Evolutionary conservation across 352 stramenopile species (phyloP).

Genomic region (Globisporangium splendens): DNA sequence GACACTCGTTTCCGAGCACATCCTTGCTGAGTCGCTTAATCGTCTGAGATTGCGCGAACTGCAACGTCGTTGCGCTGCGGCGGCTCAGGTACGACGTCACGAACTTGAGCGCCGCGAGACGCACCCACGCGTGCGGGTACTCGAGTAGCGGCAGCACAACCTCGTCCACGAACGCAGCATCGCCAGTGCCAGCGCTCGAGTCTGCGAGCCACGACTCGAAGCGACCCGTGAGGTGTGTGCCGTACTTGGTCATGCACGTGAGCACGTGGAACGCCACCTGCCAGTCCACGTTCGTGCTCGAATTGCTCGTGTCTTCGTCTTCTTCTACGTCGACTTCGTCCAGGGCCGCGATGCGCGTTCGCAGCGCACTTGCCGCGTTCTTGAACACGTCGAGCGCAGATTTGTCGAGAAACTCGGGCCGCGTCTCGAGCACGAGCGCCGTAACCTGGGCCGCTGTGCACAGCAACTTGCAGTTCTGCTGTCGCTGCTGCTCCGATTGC

Average conservation of each 20-base stretch:
- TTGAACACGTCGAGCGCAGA: slow-evolving; percentile 41
- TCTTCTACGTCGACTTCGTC: slow-evolving; percentile 23
- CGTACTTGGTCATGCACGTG: slow-evolving; percentile 58
- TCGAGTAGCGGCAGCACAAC: slow-evolving; percentile 56
- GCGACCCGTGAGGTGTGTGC: slow-evolving; percentile 46
- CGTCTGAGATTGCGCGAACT: slow-evolving; percentile 17
- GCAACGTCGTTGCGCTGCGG: slow-evolving; percentile 45
- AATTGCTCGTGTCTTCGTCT: slow-evolving; percentile 24
- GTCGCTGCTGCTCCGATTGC: slow-evolving; percentile 7
- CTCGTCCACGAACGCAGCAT: slow-evolving; percentile 35
- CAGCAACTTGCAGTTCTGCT: slow-evolving; percentile 51
- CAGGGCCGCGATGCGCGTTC: slow-evolving; percentile 16
- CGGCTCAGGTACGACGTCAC: slow-evolving; percentile 65
- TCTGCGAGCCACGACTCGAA: slow-evolving; percentile 63
- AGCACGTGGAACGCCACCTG: slow-evolving; percentile 62
- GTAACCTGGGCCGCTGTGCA: slow-evolving; percentile 74
- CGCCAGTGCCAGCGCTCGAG: slow-evolving; percentile 2
- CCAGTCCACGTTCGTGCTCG: slow-evolving; percentile 43
- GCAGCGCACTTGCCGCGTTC: slow-evolving; percentile 33
- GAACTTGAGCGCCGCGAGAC: slow-evolving; percentile 48
- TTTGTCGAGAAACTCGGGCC: slow-evolving; percentile 76
- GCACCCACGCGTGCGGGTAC: slow-evolving; percentile 78
- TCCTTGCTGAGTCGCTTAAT: slow-evolving; percentile 31
- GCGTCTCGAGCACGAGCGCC: slow-evolving; percentile 61
- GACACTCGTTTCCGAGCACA: slow-evolving; percentile 38